phyloP scores from a whole-genome alignment of 1,284 basidiomycete genomes.

The Fomitopsis schrenkii region DNA sequence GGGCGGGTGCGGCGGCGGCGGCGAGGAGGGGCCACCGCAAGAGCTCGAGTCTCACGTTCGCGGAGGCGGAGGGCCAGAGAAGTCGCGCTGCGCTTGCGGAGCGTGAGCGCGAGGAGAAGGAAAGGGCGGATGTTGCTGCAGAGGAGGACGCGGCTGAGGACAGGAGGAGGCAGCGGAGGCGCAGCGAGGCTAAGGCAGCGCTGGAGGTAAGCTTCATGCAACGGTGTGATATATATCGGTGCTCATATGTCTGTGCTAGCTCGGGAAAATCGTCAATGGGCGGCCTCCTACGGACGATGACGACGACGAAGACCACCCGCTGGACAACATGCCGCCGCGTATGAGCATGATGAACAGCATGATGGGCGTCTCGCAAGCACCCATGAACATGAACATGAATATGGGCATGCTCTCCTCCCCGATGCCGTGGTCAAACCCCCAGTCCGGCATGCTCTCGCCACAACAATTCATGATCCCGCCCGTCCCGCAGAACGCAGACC shows the following conservation, averaged over 20 bases:
- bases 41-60: slow-evolving; percentile 60
- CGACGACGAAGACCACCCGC: slow-evolving; percentile 43
- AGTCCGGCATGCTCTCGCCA: slow-evolving; percentile 21
- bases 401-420: slow-evolving; percentile 31
- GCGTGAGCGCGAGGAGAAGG: slow-evolving; percentile 27
- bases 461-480: slow-evolving; percentile 46
- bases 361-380: slow-evolving; percentile 41
- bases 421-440: slow-evolving; percentile 20
- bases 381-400: slow-evolving; percentile 9
- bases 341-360: slow-evolving; percentile 47
- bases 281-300: slow-evolving; percentile 60
- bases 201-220: slow-evolving; percentile 57
- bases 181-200: slow-evolving; percentile 72
- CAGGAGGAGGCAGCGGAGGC: slow-evolving; percentile 59
- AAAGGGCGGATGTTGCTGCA: slow-evolving; percentile 34
- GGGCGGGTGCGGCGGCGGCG: slow-evolving; percentile 5
- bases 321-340: slow-evolving; percentile 29
- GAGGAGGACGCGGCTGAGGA: slow-evolving; percentile 37
- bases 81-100: slow-evolving; percentile 24
- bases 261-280: slow-evolving; percentile 78
- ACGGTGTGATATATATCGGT: background rate
- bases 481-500: slow-evolving; percentile 39
- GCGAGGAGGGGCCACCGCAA: slow-evolving; percentile 33
- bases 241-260: slow-evolving; percentile 34
- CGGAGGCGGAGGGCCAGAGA: slow-evolving; percentile 21